Evolutionary conservation across 2,329 filamentous ascomycete species (phyloP), one percentile per base, ranked within the genome.

Genomic region (Alternaria alternata): DNA sequence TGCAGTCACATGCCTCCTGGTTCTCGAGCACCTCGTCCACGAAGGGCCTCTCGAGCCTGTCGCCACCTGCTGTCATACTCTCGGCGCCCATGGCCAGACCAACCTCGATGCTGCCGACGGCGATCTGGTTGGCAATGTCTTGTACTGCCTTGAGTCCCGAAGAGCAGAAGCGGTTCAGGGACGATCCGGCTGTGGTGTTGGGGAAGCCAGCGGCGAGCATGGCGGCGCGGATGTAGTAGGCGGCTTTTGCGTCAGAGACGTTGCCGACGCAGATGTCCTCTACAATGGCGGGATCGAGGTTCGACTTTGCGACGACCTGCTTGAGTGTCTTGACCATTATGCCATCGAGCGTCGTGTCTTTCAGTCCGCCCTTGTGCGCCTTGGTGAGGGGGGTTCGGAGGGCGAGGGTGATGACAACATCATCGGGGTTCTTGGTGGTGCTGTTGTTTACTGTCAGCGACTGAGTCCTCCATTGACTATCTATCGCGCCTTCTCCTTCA

Each of bases 141-240:
- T 96, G 94, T 5, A 94, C 92, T 58, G 95, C 94, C 82, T 97
- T 96, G 67, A 99, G 89, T 36, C 95, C 95, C 0, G 94, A 97
- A 38, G 93, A 96, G 86, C 95, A 99, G 89, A 99, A 98, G 63
- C 95, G 91, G 85, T 98, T 98, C 59, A 96, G 86, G 43, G 91
- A 89, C 43, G 87, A 94, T 65, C 91, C 92, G 66, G 88, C 87
- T 49, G 92, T 86, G 7, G 94, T 97, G 83, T 95, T 94, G 69
- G 95, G 94, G 84, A 95, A 96, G 70, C 95, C 95, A 59, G 95
- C 95, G 48, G 93, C 92, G 64, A 98, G 90, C 64, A 91, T 86
- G 46, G 95, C 93, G 53, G 94, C 93, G 71, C 95, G 94, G 74
- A 91, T 84, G 79, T 96, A 94, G 87, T 97, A 97, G 58, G 94